Conservation (phyloP, 2,329 filamentous ascomycete species). For the Aspergillus cejpii region DNA sequence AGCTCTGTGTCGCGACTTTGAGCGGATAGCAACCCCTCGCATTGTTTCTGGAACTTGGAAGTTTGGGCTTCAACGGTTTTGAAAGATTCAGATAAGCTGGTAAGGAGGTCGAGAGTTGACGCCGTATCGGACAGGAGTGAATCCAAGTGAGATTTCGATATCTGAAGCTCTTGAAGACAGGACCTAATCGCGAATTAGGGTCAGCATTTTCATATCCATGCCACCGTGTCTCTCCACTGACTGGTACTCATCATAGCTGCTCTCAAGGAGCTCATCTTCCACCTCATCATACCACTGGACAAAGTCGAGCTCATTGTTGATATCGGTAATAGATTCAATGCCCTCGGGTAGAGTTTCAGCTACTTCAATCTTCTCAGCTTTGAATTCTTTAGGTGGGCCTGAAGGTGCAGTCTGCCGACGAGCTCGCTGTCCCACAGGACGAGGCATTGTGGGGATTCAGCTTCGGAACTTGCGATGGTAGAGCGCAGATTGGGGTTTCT, state of each 20-base stretch:
- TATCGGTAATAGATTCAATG: conserved; percentile 26
- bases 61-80: conserved; percentile 82
- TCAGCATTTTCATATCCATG: conserved; percentile 3
- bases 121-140: conserved; percentile 71
- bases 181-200: conserved; percentile 43
- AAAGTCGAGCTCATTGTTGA: conserved; percentile 56
- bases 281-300: conserved; percentile 53
- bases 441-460: conserved; percentile 21
- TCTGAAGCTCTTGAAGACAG: conserved; percentile 72
- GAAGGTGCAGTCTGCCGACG: conserved; percentile 36
- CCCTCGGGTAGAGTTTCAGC: conserved; percentile 11
- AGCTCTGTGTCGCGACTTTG: conserved; percentile 72
- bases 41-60: conserved; percentile 85
- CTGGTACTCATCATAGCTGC: conserved; percentile 80
- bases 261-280: conserved; percentile 64
- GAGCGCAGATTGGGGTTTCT: background rate
- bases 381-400: conserved; percentile 27
- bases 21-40: conserved; percentile 76
- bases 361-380: conserved; percentile 18
- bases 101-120: conserved; percentile 66
- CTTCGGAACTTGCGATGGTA: background rate
- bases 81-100: conserved; percentile 77
- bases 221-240: conserved; percentile 34
- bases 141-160: conserved; percentile 76
- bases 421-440: conserved; percentile 27